These are phyloP conservation scores for Fraxinus americana DNA, from an alignment of 257 asterid species.

Conservation along the genomic window DNA sequence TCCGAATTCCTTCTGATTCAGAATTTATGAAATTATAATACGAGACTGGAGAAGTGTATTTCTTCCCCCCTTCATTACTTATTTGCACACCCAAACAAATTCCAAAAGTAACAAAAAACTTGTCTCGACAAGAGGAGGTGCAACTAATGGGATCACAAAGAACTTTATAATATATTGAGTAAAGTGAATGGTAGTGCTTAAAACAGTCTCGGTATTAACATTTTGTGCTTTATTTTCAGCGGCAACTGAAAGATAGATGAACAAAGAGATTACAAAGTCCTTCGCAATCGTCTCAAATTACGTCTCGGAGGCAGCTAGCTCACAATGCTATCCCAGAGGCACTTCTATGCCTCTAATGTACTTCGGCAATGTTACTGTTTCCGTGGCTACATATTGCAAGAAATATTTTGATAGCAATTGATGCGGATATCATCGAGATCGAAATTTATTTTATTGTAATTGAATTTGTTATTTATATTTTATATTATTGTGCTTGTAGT, in stretches of 20 bases:
- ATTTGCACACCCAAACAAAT: not conserved
- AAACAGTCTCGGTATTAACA: not conserved
- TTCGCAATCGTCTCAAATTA: constrained; percentile 13
- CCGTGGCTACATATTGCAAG: no score
- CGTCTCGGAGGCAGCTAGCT: not conserved
- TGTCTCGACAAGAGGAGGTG: not conserved
- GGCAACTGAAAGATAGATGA: constrained; percentile 79
- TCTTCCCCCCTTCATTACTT: not conserved
- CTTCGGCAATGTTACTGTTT: not conserved
- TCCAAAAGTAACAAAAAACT: not conserved
- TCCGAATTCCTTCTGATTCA: not conserved
- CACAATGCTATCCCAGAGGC: constrained; percentile 1
- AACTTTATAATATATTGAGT: not conserved
- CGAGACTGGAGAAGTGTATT: not conserved
- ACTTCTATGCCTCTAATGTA: not conserved
- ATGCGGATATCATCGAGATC: no score
- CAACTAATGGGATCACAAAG: not conserved
- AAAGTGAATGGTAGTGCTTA: not conserved
- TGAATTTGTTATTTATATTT: no score
- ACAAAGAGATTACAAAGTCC: constrained; percentile 21
- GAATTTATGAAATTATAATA: not conserved
- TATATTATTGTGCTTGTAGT: no score
- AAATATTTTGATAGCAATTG: no score
- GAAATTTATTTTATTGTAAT: no score
- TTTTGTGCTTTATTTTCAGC: constrained; percentile 43